phyloP scores from a whole-genome alignment of 169 alveolate genomes.

The Babesia divergens region DNA sequence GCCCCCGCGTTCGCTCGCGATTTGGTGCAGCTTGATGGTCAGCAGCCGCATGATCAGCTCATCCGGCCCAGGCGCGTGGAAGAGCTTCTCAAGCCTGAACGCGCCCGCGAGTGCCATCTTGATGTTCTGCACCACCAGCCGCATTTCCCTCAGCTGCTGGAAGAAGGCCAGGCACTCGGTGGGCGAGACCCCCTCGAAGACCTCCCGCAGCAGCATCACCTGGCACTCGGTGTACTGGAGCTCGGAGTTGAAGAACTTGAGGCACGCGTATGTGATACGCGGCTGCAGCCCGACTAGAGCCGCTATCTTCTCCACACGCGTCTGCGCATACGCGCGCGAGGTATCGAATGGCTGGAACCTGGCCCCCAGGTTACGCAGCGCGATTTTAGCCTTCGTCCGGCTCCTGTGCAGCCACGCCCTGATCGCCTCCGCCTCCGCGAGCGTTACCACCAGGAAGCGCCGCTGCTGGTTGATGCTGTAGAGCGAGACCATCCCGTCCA shows the following conservation, averaged over 20 bases:
- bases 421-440: constrained; percentile 67
- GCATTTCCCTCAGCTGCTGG: constrained; percentile 56
- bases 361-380: constrained; percentile 60
- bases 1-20: constrained; percentile 55
- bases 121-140: constrained; percentile 55
- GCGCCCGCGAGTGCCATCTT: constrained; percentile 31
- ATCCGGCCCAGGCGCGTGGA: background rate
- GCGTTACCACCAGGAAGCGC: constrained; percentile 50
- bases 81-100: constrained; percentile 10
- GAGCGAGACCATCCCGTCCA: constrained; percentile 15
- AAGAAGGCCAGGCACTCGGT: constrained; percentile 22
- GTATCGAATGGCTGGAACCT: constrained; percentile 66
- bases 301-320: constrained; percentile 26
- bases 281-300: constrained; percentile 62
- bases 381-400: constrained; percentile 18
- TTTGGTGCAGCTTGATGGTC: constrained; percentile 20
- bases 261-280: constrained; percentile 51
- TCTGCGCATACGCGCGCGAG: constrained; percentile 31
- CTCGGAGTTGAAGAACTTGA: constrained; percentile 63
- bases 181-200: constrained; percentile 31
- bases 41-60: constrained; percentile 48
- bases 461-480: constrained; percentile 38
- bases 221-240: constrained; percentile 37
- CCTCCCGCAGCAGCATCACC: constrained; percentile 18
- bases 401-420: constrained; percentile 64